These are phyloP conservation scores for Dorcoceras hygrometricum DNA, from an alignment of 257 asterid species.

Conservation along the genomic window DNA sequence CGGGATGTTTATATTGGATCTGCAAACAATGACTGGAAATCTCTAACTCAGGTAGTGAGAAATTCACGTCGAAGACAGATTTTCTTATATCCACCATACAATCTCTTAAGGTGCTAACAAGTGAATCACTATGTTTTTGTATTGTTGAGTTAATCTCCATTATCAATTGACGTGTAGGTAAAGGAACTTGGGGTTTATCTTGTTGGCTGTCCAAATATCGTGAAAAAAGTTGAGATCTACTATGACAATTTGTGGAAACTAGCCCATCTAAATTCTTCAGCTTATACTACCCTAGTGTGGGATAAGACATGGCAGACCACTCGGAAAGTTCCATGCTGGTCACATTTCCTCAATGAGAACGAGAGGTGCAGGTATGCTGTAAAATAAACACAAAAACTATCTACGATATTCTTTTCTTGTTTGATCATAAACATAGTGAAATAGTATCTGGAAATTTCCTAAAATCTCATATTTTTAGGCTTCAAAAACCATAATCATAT, in stretches of 20 bases:
- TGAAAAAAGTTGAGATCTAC: constrained; percentile 49
- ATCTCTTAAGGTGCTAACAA: constrained; percentile 5
- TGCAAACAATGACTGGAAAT: constrained; percentile 94
- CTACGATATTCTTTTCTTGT: neutral
- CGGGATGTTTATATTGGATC: constrained; percentile 77
- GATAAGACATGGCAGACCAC: constrained; percentile 75
- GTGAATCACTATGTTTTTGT: neutral
- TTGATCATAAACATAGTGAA: neutral
- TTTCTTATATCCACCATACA: neutral
- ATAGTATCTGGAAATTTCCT: neutral
- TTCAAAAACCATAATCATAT: neutral
- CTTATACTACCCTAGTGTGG: constrained; percentile 43
- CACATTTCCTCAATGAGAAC: constrained; percentile 50
- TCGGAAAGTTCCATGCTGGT: constrained; percentile 86
- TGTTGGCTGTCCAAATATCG: constrained; percentile 63
- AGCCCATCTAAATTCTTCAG: constrained; percentile 66
- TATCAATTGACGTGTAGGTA: constrained; percentile 43
- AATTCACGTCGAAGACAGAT: neutral
- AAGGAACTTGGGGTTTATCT: constrained; percentile 84
- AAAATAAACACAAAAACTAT: neutral
- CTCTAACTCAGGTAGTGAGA: constrained; percentile 69
- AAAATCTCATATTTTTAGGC: neutral
- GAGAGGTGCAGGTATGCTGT: constrained; percentile 65
- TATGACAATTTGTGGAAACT: constrained; percentile 73
- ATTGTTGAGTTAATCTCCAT: constrained; percentile 12